A percentile compares a stretch with the other conserved stretches of the same genome.
These are phyloP conservation scores for Mucor sp. DNA, from an alignment of 371 early-diverging fungal genomes.

Conservation along the genomic window DNA sequence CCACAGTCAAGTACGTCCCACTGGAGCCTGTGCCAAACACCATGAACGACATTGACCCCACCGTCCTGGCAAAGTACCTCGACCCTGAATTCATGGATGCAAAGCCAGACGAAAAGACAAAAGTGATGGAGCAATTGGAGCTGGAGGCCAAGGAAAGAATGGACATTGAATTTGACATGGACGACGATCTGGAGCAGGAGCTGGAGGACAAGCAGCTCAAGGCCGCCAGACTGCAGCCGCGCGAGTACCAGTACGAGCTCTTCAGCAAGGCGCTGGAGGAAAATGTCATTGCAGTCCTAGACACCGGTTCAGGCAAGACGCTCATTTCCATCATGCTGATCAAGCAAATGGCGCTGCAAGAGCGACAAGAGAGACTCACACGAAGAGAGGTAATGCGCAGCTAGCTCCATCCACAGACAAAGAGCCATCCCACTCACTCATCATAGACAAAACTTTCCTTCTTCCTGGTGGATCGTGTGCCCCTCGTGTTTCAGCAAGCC, in stretches of 20 bases:
- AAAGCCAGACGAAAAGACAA: constrained; percentile 25
- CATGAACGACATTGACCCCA: constrained; percentile 36
- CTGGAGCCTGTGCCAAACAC: constrained; percentile 22
- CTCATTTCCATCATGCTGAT: constrained; percentile 86
- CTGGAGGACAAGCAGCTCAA: constrained; percentile 12
- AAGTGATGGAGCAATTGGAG: constrained; percentile 22
- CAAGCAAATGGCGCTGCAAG: constrained; percentile 61
- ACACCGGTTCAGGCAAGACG: constrained; percentile 95
- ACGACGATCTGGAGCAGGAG: constrained; percentile 20
- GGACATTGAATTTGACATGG: constrained; percentile 22
- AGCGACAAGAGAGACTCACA: constrained; percentile 29
- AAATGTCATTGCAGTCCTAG: constrained; percentile 87
- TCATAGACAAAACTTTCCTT: constrained; percentile 58
- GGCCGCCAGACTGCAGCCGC: constrained; percentile 45
- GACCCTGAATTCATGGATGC: constrained; percentile 38
- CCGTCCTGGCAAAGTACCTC: constrained; percentile 25
- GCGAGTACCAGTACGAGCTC: constrained; percentile 82
- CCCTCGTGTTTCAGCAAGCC: constrained; percentile 86
- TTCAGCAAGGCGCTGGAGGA: constrained; percentile 63
- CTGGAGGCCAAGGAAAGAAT: constrained; percentile 29
- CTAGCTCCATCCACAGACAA: too few species aligned
- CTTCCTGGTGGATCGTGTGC: constrained; percentile 87
- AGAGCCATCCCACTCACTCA: not conserved
- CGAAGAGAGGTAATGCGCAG: constrained; percentile 37
- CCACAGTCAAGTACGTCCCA: constrained; percentile 16